A percentile compares a stretch with the other conserved stretches of the same genome.
Evolutionary conservation across 768 basidiomycete species (phyloP).

Genomic region (Podaxis sp.): DNA sequence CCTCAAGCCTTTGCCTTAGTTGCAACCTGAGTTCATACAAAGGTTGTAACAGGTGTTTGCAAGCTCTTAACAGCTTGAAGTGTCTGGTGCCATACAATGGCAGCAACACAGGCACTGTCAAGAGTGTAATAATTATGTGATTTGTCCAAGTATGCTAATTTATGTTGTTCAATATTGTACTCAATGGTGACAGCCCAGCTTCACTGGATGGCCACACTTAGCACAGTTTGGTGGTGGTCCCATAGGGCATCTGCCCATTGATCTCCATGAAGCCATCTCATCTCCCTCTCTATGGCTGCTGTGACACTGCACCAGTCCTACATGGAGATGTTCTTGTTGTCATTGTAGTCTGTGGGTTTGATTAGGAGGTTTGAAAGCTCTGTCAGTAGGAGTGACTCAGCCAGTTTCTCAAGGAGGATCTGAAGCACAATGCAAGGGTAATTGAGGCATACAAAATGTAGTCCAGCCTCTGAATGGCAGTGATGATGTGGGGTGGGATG

Average conservation of each 20-base stretch:
- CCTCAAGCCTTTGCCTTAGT: too few relatives aligned
- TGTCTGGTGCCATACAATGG: conserved; percentile 4
- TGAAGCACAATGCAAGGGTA: too few relatives aligned
- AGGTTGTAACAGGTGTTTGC: too few relatives aligned
- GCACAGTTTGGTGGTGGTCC: conserved; percentile 16
- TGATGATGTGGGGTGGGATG: too few relatives aligned
- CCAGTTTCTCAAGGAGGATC: too few relatives aligned
- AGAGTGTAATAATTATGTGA: conserved; percentile 21
- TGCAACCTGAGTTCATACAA: too few relatives aligned
- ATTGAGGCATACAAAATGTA: too few relatives aligned
- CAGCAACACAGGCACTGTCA: conserved; percentile 7
- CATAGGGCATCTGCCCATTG: conserved; percentile 16
- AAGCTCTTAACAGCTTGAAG: neutral
- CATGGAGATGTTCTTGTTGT: conserved; percentile 19
- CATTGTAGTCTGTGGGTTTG: conserved; percentile 20
- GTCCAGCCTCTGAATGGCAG: too few relatives aligned
- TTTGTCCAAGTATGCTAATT: conserved; percentile 13
- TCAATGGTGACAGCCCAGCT: conserved; percentile 20
- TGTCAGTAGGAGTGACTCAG: too few relatives aligned
- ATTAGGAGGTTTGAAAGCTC: too few relatives aligned
- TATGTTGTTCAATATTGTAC: conserved; percentile 26
- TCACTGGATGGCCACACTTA: neutral
- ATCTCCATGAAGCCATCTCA: too few relatives aligned
- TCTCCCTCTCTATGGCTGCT: too few relatives aligned
- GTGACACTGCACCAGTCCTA: conserved; percentile 18